A percentile compares a stretch with the other conserved stretches of the same genome.
These are phyloP conservation scores for Plasmopara muralis DNA, from an alignment of 352 stramenopile species.

Conservation along the genomic window DNA sequence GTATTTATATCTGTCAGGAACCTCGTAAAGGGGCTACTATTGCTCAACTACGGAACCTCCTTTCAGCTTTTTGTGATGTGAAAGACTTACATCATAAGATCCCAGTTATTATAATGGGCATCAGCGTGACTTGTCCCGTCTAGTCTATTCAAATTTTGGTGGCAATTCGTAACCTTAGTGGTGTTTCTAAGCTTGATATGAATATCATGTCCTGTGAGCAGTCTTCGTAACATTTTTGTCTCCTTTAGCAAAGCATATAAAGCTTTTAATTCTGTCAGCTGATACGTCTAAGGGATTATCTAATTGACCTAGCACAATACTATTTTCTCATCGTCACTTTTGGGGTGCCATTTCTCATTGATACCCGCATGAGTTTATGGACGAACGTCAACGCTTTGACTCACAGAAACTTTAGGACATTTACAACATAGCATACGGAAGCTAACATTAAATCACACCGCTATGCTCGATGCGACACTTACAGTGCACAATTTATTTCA, in stretches of 20 bases:
- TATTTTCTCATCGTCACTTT: conserved; percentile 1
- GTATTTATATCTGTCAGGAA: conserved; percentile 4
- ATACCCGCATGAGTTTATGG: not conserved
- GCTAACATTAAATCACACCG: not conserved
- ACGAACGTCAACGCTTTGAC: conserved; percentile 1
- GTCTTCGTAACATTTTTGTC: not conserved
- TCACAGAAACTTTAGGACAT: not conserved
- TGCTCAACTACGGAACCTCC: not conserved
- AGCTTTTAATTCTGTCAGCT: conserved; percentile 1
- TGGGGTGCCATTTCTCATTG: conserved; percentile 6
- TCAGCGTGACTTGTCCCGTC: not conserved
- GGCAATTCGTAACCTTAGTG: not conserved
- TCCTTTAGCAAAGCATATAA: not conserved
- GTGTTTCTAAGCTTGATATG: conserved; percentile 5
- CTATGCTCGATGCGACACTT: not conserved
- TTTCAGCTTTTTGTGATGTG: not conserved
- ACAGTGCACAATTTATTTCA: not conserved
- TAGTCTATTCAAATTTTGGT: conserved; percentile 3
- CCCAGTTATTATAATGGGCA: not conserved
- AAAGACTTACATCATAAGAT: not conserved
- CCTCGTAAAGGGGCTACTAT: conserved; percentile 1
- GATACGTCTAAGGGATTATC: conserved; percentile 3
- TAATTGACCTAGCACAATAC: not conserved
- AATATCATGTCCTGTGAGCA: not conserved
- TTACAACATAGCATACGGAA: not conserved